phyloP scores from a whole-genome alignment of 495 filamentous ascomycete species.

The Parathielavia hyrcaniae region DNA sequence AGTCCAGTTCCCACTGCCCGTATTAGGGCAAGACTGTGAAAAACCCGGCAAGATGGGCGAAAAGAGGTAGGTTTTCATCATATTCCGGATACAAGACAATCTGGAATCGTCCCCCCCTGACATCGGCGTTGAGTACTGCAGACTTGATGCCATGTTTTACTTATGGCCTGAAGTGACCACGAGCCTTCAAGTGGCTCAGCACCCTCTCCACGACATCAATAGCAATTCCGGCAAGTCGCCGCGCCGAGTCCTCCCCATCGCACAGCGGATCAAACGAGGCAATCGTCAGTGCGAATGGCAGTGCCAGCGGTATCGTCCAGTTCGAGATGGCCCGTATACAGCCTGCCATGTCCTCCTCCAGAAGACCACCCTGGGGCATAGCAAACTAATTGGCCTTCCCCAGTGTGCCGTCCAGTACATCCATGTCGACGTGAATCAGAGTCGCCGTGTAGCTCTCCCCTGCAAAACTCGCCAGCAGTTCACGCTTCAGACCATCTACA shows the following conservation, averaged over 20 bases:
- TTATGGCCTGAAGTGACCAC: neutral
- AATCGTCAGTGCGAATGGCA: constrained; percentile 8
- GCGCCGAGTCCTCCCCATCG: constrained; percentile 12
- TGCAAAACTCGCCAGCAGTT: constrained; percentile 5
- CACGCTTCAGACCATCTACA: neutral
- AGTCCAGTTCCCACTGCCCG: too few species aligned
- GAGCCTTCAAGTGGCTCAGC: neutral
- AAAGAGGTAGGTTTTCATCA: too few species aligned
- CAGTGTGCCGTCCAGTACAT: constrained; percentile 6
- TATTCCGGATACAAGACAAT: too few species aligned
- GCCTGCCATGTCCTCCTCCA: constrained; percentile 3
- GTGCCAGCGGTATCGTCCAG: constrained; percentile 6
- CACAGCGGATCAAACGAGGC: constrained; percentile 18
- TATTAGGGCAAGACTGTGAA: too few species aligned
- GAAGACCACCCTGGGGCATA: constrained; percentile 5
- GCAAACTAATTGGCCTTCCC: constrained; percentile 16
- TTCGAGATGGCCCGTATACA: constrained; percentile 14
- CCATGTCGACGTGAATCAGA: constrained; percentile 15
- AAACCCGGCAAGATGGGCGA: too few species aligned
- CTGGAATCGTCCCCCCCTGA: too few species aligned
- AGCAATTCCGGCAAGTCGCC: neutral
- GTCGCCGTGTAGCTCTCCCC: neutral
- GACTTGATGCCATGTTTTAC: too few species aligned
- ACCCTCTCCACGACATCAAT: neutral
- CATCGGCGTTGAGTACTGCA: too few species aligned